A percentile compares a stretch with the other conserved stretches of the same genome.
Evolutionary conservation across 2,329 filamentous ascomycete species (phyloP).

Genomic region (Sphaerulina populicola): DNA sequence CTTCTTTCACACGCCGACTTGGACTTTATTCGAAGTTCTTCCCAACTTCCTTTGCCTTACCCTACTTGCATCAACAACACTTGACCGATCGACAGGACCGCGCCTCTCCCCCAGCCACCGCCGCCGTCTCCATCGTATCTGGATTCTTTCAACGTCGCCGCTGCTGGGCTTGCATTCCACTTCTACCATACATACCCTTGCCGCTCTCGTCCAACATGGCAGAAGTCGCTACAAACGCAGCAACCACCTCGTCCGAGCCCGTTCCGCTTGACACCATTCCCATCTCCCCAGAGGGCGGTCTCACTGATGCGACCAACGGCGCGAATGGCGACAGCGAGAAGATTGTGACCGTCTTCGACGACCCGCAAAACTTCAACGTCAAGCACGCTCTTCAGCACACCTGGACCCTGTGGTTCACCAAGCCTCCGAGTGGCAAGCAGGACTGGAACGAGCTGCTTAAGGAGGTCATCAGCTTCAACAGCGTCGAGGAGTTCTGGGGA

Average conservation of each 20-base stretch:
- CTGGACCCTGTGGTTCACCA: conserved; percentile 99
- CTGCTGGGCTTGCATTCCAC: not conserved
- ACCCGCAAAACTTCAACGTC: conserved; percentile 98
- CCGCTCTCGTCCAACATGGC: conserved; percentile 26
- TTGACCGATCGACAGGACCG: not conserved
- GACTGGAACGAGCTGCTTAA: conserved; percentile 98
- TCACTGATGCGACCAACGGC: conserved; percentile 42
- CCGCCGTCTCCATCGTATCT: not conserved
- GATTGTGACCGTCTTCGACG: conserved; percentile 89
- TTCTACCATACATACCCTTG: not conserved
- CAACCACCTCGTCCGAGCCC: conserved; percentile 28
- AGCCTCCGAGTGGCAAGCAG: conserved; percentile 87
- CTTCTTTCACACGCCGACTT: not conserved
- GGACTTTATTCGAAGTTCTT: not conserved
- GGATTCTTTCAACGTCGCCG: not conserved
- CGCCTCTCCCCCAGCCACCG: not conserved
- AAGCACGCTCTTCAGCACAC: conserved; percentile 96
- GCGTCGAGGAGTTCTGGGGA: conserved; percentile 98
- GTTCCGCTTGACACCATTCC: conserved; percentile 50
- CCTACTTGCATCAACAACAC: not conserved
- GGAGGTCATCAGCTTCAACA: conserved; percentile 97
- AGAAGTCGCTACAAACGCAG: conserved; percentile 26
- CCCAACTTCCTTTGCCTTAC: not conserved
- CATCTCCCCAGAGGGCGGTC: conserved; percentile 44
- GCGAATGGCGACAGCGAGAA: conserved; percentile 45